A percentile compares a stretch with the other conserved stretches of the same genome.
phyloP scores from a whole-genome alignment of 2,329 filamentous ascomycete genomes.

The Pseudogymnoascus sp. region DNA sequence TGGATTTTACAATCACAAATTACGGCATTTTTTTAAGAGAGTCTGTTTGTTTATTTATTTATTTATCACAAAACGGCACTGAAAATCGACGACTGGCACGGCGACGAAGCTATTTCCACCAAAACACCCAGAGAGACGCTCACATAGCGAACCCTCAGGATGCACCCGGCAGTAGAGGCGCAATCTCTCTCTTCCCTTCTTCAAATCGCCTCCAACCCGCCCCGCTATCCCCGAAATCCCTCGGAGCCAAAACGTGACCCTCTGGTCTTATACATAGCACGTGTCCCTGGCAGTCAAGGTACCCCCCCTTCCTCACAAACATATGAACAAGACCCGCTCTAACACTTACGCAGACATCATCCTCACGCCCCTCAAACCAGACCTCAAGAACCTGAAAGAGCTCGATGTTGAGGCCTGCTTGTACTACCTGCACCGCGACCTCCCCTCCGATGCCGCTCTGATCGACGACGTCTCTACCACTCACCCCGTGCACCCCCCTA shows the following conservation, averaged over 20 bases:
- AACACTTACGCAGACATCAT: conserved; percentile 65
- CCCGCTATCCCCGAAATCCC: conserved; percentile 73
- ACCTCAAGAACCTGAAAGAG: conserved; percentile 77
- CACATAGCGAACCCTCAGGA: neutral
- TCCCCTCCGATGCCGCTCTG: conserved; percentile 45
- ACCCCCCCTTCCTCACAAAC: conserved; percentile 22
- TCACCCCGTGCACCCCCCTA: neutral
- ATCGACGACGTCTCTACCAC: neutral
- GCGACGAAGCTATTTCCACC: neutral
- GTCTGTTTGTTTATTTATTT: neutral
- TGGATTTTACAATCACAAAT: neutral
- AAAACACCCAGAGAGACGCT: neutral
- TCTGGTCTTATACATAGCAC: conserved; percentile 80
- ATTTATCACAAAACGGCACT: neutral
- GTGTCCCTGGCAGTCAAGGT: conserved; percentile 88
- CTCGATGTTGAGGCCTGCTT: conserved; percentile 81
- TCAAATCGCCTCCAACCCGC: conserved; percentile 74
- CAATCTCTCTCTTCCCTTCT: conserved; percentile 75
- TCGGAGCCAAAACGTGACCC: conserved; percentile 60
- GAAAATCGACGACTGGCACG: neutral
- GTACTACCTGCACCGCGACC: conserved; percentile 81
- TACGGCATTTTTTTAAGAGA: neutral
- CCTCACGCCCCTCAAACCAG: conserved; percentile 82
- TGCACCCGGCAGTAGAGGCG: conserved; percentile 52
- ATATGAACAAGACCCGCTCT: conserved; percentile 10